phyloP scores from a whole-genome alignment of 2,329 filamentous ascomycete genomes.

The Xylariales sp. region DNA sequence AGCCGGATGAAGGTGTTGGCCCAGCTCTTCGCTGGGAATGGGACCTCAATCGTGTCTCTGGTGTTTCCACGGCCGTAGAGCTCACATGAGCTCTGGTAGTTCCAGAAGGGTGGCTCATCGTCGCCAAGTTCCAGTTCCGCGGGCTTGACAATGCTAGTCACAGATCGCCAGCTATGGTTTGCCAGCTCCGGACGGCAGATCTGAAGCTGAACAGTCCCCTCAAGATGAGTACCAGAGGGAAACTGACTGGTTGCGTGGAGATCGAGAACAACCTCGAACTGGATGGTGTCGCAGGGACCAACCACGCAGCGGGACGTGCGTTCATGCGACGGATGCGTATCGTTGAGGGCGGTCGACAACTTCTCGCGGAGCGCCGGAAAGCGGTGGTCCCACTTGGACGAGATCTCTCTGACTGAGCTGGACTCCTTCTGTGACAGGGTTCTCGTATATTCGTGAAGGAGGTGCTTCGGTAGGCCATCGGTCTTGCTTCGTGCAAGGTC shows the following conservation, averaged over 20 bases:
- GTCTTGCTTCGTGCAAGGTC: constrained; percentile 43
- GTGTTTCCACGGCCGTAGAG: constrained; percentile 6
- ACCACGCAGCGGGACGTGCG: constrained; percentile 28
- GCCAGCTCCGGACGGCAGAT: constrained; percentile 50
- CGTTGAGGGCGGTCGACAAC: constrained; percentile 43
- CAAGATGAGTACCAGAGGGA: constrained; percentile 54
- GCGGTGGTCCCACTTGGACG: constrained; percentile 51
- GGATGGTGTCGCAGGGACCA: constrained; percentile 51
- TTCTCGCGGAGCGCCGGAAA: constrained; percentile 53
- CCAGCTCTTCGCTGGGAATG: constrained; percentile 55
- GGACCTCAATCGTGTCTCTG: constrained; percentile 45
- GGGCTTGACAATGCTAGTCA: constrained; percentile 54
- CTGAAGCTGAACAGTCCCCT: constrained; percentile 54
- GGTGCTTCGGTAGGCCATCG: constrained; percentile 36
- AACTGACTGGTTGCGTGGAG: constrained; percentile 54
- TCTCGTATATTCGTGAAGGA: constrained; percentile 56
- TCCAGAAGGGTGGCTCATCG: constrained; percentile 36
- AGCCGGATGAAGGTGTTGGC: constrained; percentile 54
- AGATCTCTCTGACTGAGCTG: constrained; percentile 48
- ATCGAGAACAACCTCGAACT: constrained; percentile 58
- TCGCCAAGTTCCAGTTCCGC: constrained; percentile 44
- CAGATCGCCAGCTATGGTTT: constrained; percentile 56
- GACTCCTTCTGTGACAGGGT: constrained; percentile 51
- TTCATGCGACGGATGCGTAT: constrained; percentile 32
- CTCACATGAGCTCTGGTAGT: constrained; percentile 46